Evolutionary conservation across 352 stramenopile species (phyloP).

Genomic region (Albugo candida): DNA sequence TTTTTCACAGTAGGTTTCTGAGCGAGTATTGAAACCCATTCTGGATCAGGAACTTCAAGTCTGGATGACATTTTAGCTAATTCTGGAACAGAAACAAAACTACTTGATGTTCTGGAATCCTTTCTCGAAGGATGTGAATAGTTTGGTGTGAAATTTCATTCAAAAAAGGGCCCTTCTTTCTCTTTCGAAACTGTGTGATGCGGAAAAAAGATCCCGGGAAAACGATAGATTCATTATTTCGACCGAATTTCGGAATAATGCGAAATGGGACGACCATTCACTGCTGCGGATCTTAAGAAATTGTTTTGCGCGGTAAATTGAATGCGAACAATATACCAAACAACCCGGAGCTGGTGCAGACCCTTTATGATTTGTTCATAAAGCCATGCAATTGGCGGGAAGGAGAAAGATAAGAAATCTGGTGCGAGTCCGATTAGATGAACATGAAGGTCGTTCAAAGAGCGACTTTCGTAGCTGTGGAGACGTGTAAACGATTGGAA

Average conservation of each 20-base stretch:
- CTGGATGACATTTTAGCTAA: slow-evolving; percentile 14
- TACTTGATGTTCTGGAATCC: slow-evolving; percentile 8
- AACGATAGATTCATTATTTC: slow-evolving; percentile 6
- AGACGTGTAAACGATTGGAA: slow-evolving; percentile 8
- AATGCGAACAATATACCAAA: slow-evolving; percentile 1
- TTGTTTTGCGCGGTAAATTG: slow-evolving; percentile 6
- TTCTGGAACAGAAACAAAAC: not conserved
- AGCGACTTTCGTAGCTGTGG: slow-evolving; percentile 9
- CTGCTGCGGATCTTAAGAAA: slow-evolving; percentile 5
- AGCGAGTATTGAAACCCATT: not conserved
- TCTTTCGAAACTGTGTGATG: no score
- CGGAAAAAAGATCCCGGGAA: slow-evolving; percentile 6
- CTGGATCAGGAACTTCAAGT: slow-evolving; percentile 8
- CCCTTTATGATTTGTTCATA: slow-evolving; percentile 1
- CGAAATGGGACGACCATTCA: slow-evolving; percentile 3
- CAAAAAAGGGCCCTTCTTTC: no score
- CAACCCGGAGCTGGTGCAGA: slow-evolving; percentile 3
- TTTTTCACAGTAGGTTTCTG: slow-evolving; percentile 7
- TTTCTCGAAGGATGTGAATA: slow-evolving; percentile 4
- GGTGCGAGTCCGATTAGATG: no score
- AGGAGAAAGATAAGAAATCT: no score
- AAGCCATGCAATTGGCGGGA: slow-evolving; percentile 9
- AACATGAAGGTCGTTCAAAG: no score
- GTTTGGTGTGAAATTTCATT: slow-evolving; percentile 16
- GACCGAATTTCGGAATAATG: slow-evolving; percentile 10